Evolutionary conservation across 257 asterid species (phyloP).

Genomic region (Misopates orontium): DNA sequence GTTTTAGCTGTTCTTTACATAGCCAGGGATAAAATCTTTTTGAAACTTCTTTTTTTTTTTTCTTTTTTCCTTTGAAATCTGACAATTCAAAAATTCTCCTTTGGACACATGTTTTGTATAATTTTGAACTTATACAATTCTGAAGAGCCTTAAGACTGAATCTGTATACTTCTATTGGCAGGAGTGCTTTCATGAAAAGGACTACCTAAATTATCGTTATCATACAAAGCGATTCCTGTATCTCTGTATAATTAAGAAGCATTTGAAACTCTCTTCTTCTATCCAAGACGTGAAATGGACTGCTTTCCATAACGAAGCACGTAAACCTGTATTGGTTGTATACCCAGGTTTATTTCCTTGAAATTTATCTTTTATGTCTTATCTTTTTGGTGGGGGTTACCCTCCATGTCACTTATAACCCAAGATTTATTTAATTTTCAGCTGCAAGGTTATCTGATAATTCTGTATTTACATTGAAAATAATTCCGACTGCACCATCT

Average conservation of each 20-base stretch:
- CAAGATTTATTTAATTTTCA: conserved; percentile 32
- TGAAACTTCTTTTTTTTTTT: background rate
- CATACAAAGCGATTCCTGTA: conserved; percentile 92
- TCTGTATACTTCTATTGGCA: conserved; percentile 36
- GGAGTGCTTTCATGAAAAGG: conserved; percentile 96
- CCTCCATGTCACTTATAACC: conserved; percentile 19
- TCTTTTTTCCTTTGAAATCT: no score
- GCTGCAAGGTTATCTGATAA: conserved; percentile 51
- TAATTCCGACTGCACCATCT: conserved; percentile 83
- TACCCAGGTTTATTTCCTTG: conserved; percentile 61
- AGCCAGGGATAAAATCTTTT: background rate
- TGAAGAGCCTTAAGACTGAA: conserved; percentile 12
- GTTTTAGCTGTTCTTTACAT: background rate
- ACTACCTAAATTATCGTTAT: conserved; percentile 87
- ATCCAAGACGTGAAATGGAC: conserved; percentile 69
- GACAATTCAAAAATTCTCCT: background rate
- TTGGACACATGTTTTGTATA: background rate
- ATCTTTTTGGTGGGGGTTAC: conserved; percentile 10
- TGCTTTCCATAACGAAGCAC: conserved; percentile 85
- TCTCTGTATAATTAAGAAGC: conserved; percentile 75
- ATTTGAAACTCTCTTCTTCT: conserved; percentile 48
- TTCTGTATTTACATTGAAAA: conserved; percentile 57
- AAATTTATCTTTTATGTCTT: background rate
- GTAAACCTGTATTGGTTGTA: conserved; percentile 79
- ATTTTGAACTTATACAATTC: conserved; percentile 18